These are phyloP conservation scores for Plasmodium vivax DNA, from an alignment of 169 alveolate species.

Conservation along the genomic window DNA sequence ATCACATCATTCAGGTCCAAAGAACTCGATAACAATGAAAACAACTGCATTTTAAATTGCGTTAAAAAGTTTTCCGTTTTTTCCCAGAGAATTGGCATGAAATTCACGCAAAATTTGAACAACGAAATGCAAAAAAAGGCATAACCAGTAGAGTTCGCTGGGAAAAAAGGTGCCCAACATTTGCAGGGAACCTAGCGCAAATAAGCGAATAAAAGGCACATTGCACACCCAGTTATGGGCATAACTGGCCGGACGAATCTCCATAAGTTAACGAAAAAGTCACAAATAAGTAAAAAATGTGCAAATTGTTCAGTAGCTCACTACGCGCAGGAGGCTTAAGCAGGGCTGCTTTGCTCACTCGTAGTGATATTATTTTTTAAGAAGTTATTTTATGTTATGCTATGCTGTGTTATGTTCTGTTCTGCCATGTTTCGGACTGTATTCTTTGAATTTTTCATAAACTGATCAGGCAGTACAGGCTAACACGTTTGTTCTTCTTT, in stretches of 20 bases:
- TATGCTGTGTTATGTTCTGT: neutral
- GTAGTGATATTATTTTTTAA: neutral
- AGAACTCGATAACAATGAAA: conserved; percentile 82
- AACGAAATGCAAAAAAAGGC: conserved; percentile 62
- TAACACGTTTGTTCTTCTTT: neutral
- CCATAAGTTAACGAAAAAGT: neutral
- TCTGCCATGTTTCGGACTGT: neutral
- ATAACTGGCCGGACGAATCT: neutral
- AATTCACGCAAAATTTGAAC: conserved; percentile 82
- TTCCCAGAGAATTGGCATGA: conserved; percentile 82
- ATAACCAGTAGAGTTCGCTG: neutral
- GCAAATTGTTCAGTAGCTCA: neutral
- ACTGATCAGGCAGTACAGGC: neutral
- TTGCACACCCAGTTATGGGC: neutral
- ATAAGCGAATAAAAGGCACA: neutral
- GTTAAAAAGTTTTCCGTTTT: conserved; percentile 83
- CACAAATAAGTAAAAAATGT: neutral
- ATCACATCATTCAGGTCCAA: conserved; percentile 81
- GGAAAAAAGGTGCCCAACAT: neutral
- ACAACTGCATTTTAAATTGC: conserved; percentile 82
- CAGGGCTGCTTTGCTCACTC: neutral
- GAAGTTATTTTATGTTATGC: neutral
- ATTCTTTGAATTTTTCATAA: neutral
- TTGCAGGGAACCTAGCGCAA: neutral
- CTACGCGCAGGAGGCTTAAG: neutral